Conservation (phyloP, 345 rosid genomes). For the Syzygium grande region DNA sequence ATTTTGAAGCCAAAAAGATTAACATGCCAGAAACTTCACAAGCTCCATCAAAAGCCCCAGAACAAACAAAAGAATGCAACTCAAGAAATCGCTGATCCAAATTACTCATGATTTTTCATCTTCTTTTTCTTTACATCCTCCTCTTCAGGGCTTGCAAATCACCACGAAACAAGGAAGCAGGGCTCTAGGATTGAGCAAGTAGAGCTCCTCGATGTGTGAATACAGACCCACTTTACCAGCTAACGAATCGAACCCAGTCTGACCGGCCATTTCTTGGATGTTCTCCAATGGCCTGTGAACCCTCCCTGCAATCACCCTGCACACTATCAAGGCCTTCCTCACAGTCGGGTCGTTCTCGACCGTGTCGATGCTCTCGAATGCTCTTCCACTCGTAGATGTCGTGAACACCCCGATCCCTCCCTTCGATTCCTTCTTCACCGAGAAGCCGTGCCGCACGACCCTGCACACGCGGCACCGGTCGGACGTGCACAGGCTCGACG, state of each 20-base stretch:
- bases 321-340: slow-evolving; percentile 87
- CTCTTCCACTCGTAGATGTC: slow-evolving; percentile 91
- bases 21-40: background rate
- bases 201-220: slow-evolving; percentile 91
- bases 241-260: slow-evolving; percentile 88
- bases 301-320: slow-evolving; percentile 95
- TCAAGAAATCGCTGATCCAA: background rate
- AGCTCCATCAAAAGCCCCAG: background rate
- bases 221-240: slow-evolving; percentile 95
- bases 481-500: slow-evolving; percentile 65
- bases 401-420: slow-evolving; percentile 87
- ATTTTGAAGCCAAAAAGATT: background rate
- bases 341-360: slow-evolving; percentile 20
- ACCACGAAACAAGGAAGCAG: slow-evolving; percentile 46
- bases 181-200: slow-evolving; percentile 87
- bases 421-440: slow-evolving; percentile 66
- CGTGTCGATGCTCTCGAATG: slow-evolving; percentile 53
- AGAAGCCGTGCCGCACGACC: slow-evolving; percentile 72
- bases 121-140: background rate
- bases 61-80: background rate
- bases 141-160: slow-evolving; percentile 59
- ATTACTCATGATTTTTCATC: background rate
- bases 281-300: slow-evolving; percentile 92
- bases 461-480: slow-evolving; percentile 81
- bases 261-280: slow-evolving; percentile 70